Conservation (phyloP, 1,284 basidiomycete species). For the Heterobasidion irregulare region DNA sequence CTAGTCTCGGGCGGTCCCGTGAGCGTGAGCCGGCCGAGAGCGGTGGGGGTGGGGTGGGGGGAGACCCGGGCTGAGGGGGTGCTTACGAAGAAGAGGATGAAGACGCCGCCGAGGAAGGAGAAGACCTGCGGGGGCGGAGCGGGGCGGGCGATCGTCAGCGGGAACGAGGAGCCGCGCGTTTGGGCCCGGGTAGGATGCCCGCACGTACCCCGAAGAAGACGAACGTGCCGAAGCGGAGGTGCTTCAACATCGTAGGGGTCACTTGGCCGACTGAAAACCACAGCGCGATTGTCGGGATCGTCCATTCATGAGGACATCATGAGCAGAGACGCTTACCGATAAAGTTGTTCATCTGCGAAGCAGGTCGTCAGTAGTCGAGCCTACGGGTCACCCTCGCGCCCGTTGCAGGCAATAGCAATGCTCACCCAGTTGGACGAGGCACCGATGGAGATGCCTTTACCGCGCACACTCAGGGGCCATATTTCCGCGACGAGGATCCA, state of each 20-base stretch:
- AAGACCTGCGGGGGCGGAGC: conserved; percentile 32
- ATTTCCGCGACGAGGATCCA: conserved; percentile 64
- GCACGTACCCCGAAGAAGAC: conserved; percentile 56
- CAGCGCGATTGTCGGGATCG: neutral
- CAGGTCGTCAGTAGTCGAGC: neutral
- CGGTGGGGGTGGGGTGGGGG: no score
- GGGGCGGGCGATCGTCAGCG: neutral
- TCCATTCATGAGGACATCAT: neutral
- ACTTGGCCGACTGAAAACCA: conserved; percentile 31
- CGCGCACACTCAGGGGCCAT: conserved; percentile 58
- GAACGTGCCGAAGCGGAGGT: conserved; percentile 57
- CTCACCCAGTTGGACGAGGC: conserved; percentile 65
- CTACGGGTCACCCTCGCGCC: neutral
- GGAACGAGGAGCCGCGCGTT: neutral
- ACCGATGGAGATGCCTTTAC: conserved; percentile 62
- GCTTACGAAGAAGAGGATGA: conserved; percentile 54
- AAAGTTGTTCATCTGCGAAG: conserved; percentile 63
- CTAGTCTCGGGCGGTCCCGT: conserved; percentile 19
- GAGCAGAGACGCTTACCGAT: conserved; percentile 37
- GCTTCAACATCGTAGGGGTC: conserved; percentile 53
- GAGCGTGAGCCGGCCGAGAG: no score
- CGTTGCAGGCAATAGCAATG: neutral
- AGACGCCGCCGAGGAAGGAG: conserved; percentile 55
- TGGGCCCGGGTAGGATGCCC: neutral
- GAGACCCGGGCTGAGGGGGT: neutral